These are phyloP conservation scores for Lasiosphaeris hirsuta DNA, from an alignment of 495 filamentous ascomycete genomes.

Conservation along the genomic window DNA sequence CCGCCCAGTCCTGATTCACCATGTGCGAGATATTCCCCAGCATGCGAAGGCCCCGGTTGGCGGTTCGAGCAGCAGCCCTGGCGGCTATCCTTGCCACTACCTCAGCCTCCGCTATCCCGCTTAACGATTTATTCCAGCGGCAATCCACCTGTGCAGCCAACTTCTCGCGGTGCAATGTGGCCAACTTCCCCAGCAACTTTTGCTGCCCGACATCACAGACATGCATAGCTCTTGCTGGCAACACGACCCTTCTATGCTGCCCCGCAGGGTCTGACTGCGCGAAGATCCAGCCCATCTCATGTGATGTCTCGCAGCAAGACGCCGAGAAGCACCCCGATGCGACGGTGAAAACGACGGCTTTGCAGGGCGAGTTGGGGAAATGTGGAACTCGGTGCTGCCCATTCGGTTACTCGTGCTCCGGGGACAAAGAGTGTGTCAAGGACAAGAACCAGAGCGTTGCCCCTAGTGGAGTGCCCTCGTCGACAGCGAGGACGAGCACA, in stretches of 20 bases:
- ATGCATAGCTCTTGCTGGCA: conserved; percentile 63
- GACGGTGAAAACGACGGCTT: conserved; percentile 65
- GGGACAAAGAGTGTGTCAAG: conserved; percentile 37
- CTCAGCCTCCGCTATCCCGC: conserved; percentile 28
- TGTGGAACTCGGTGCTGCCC: conserved; percentile 73
- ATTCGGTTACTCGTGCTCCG: conserved; percentile 69
- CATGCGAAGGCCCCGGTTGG: conserved; percentile 16
- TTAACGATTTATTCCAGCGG: conserved; percentile 31
- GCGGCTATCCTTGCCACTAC: conserved; percentile 27
- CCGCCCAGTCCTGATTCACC: neutral
- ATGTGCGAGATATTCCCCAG: neutral
- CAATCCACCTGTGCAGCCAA: conserved; percentile 30
- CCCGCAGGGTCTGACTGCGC: conserved; percentile 59
- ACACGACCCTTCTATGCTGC: conserved; percentile 75
- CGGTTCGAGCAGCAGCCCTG: conserved; percentile 29
- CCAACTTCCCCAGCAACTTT: conserved; percentile 63
- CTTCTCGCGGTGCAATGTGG: conserved; percentile 47
- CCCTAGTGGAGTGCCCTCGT: conserved; percentile 9
- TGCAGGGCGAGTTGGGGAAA: conserved; percentile 50
- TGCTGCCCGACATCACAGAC: conserved; percentile 64
- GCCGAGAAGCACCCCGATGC: conserved; percentile 56
- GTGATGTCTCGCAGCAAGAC: conserved; percentile 66
- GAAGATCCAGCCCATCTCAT: conserved; percentile 66
- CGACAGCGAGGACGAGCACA: neutral
- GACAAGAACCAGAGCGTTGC: conserved; percentile 36